A percentile compares a stretch with the other conserved stretches of the same genome.
These are phyloP conservation scores for Mycena rebaudengoi DNA, from an alignment of 768 basidiomycete genomes.

Conservation along the genomic window DNA sequence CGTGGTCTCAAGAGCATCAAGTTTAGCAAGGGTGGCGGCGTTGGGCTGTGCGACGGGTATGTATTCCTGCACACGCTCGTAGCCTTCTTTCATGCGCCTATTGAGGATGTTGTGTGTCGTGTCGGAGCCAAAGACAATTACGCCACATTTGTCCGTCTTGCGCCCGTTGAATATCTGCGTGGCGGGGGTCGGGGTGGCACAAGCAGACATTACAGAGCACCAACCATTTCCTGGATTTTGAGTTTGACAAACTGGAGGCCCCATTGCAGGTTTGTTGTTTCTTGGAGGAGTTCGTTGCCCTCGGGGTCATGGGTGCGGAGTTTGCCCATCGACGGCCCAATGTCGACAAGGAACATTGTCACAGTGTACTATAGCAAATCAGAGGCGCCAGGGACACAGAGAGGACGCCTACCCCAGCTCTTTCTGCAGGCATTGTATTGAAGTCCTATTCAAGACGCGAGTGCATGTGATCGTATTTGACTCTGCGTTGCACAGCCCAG, in stretches of 20 bases:
- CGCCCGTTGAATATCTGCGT: conserved; percentile 86
- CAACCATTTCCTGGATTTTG: conserved; percentile 91
- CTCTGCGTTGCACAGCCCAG: conserved; percentile 16
- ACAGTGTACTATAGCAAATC: conserved; percentile 71
- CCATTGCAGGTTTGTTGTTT: conserved; percentile 85
- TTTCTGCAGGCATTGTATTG: conserved; percentile 70
- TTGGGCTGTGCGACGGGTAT: conserved; percentile 76
- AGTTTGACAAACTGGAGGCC: conserved; percentile 87
- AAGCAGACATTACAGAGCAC: conserved; percentile 9
- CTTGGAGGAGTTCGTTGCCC: conserved; percentile 56
- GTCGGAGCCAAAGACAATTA: conserved; percentile 87
- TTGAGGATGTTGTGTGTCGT: conserved; percentile 75
- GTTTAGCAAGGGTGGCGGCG: conserved; percentile 67
- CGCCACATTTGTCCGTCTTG: conserved; percentile 95
- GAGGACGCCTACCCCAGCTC: conserved; percentile 72
- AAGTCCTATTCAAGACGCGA: conserved; percentile 41
- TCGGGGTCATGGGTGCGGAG: conserved; percentile 62
- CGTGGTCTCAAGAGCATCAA: conserved; percentile 68
- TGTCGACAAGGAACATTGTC: conserved; percentile 90
- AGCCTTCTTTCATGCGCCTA: conserved; percentile 63
- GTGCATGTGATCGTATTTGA: conserved; percentile 41
- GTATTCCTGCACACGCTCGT: conserved; percentile 77
- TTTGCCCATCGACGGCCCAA: conserved; percentile 86
- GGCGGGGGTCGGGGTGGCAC: conserved; percentile 1
- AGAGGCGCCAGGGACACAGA: conserved; percentile 19